Conservation (phyloP, 257 asterid species). For the Thymus quinquecostatus region DNA sequence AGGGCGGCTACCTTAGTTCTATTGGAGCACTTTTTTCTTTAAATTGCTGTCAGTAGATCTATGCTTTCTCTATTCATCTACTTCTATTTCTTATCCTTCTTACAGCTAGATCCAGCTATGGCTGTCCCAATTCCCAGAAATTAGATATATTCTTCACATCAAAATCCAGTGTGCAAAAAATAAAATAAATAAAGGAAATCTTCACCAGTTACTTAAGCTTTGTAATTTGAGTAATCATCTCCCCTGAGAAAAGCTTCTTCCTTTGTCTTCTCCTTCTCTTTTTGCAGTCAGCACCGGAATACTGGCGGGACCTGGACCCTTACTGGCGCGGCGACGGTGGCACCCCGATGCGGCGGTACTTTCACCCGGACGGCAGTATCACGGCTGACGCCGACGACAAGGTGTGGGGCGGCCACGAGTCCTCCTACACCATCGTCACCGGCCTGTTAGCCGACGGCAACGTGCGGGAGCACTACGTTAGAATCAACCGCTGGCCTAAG, state of each 20-base stretch:
- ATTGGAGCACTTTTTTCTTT: too few species aligned
- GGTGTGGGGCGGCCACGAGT: slow-evolving; percentile 95
- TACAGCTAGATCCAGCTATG: too few species aligned
- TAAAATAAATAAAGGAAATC: not conserved
- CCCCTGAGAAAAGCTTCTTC: not conserved
- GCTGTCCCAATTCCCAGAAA: not conserved
- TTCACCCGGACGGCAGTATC: slow-evolving; percentile 83
- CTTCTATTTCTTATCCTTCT: too few species aligned
- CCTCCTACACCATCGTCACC: slow-evolving; percentile 71
- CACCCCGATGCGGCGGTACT: slow-evolving; percentile 58
- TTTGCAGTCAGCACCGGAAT: slow-evolving; percentile 65
- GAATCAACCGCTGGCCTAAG: slow-evolving; percentile 79
- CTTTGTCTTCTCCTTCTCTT: not conserved
- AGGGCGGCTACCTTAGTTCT: too few species aligned
- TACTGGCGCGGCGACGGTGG: slow-evolving; percentile 62
- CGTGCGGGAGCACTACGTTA: slow-evolving; percentile 73
- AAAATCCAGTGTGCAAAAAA: not conserved
- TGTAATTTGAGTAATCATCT: not conserved
- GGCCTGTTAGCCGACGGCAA: slow-evolving; percentile 59
- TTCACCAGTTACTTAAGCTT: not conserved
- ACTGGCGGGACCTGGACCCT: slow-evolving; percentile 81
- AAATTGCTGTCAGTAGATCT: too few species aligned
- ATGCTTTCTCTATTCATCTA: too few species aligned
- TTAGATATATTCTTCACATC: not conserved
- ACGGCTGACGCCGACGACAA: slow-evolving; percentile 63